A percentile compares a stretch with the other conserved stretches of the same genome.
Evolutionary conservation across 768 basidiomycete genomes (phyloP).

Genomic region (Boletus tomentosulus): DNA sequence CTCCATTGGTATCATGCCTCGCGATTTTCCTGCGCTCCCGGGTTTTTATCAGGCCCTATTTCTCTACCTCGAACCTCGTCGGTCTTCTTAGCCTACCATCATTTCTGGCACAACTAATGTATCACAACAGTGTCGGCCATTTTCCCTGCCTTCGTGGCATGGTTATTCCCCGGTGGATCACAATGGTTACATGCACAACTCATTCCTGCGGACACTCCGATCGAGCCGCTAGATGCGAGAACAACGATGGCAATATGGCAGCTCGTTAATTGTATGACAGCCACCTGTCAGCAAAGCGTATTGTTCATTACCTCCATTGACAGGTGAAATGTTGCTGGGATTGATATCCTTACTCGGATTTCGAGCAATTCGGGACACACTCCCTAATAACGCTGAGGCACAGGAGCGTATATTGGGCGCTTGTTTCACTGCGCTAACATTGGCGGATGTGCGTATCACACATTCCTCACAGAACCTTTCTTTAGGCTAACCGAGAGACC

Average conservation of each 20-base stretch:
- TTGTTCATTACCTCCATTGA: not conserved
- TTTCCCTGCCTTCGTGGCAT: constrained; percentile 47
- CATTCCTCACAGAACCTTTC: not conserved
- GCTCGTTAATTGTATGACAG: constrained; percentile 54
- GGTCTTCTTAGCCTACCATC: constrained; percentile 5
- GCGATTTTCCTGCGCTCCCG: constrained; percentile 51
- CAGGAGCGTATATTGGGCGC: constrained; percentile 71
- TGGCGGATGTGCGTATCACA: constrained; percentile 58
- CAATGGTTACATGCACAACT: constrained; percentile 66
- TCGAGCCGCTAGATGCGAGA: constrained; percentile 40
- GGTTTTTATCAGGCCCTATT: constrained; percentile 62
- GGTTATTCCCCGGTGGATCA: constrained; percentile 52
- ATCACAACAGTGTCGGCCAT: constrained; percentile 43
- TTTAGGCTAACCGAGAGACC: not conserved
- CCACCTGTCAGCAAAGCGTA: not conserved
- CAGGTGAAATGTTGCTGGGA: constrained; percentile 63
- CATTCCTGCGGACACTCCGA: constrained; percentile 41
- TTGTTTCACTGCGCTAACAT: constrained; percentile 54
- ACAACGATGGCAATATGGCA: constrained; percentile 65
- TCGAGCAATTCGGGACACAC: constrained; percentile 58
- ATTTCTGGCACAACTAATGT: constrained; percentile 13
- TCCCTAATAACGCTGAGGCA: constrained; percentile 50
- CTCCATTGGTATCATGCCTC: constrained; percentile 11
- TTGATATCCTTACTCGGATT: constrained; percentile 64
- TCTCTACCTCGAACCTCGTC: constrained; percentile 63